Evolutionary conservation across 106 monocot species (phyloP), one percentile per base, ranked within the genome.

Genomic region (Allium fistulosum): DNA sequence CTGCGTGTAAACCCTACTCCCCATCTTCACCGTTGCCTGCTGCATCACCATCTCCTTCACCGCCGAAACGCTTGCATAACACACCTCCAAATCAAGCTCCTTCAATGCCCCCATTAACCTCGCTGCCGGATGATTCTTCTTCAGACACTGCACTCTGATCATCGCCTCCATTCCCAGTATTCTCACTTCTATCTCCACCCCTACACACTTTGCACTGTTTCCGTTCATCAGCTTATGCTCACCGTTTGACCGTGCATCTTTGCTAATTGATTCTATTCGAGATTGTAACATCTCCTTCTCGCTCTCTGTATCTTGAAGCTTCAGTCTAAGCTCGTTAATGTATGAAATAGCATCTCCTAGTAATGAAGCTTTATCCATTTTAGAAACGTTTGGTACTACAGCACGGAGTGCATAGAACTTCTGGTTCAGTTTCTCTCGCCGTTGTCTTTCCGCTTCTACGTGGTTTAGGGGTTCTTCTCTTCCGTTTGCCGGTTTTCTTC

Each of bases 311-410:
- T 16, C 11, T 17, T 64, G 46, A 0, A 57, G 15, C 69, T 63
- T 76, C 48, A 71, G 16, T 16, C 64, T 49, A 10, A 88, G 79
- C 27, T 88, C 81, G 49, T 81, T 84, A 67, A 88, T 88, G 79
- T 77, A 88, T 3, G 81, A 53, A 46, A 88, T 74, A 17, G 88
- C 88, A 49, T 88, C 88, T 9, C 84, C 75, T 3, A 88, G 71
- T 6, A 88, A 81, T 27, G 88, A 88, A 7, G 82, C 81, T 56
- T 84, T 88, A 69, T 88, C 88, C 88, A 88, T 88, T 68, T 82
- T 85, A 10, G 89, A 89, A 37, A 89, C 85, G 26, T 84, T 89
- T 46, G 88, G 84, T 56, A 88, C 88, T 8, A 82, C 84, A 2
- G 88, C 84, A 0, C 88, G 81, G 37, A 85, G 82, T 6, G 85